A percentile compares a stretch with the other conserved stretches of the same genome.
phyloP scores from a whole-genome alignment of 495 filamentous ascomycete genomes.

The Sordaria brevicollis region DNA sequence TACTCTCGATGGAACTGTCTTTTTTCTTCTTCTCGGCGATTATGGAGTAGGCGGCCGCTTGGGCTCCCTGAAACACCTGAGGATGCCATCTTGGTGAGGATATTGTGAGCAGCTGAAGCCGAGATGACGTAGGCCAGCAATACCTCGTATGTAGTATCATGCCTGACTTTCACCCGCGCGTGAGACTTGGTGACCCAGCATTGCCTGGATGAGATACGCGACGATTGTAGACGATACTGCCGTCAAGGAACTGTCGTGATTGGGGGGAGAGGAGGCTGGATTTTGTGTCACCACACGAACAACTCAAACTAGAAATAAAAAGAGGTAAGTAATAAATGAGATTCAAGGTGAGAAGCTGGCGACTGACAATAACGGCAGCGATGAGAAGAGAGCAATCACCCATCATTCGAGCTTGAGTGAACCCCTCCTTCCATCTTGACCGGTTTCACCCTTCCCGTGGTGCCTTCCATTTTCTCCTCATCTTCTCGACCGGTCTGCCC shows the following conservation, averaged over 20 bases:
- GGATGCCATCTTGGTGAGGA: background rate
- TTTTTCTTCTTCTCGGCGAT: background rate
- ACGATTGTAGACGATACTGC: background rate
- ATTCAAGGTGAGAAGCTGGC: background rate
- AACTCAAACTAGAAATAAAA: background rate
- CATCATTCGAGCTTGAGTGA: background rate
- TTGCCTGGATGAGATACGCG: background rate
- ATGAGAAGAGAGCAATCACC: background rate
- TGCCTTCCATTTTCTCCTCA: background rate
- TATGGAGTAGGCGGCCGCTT: background rate
- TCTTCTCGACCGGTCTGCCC: background rate
- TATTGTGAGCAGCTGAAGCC: background rate
- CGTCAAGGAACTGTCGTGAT: background rate
- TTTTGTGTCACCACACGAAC: background rate
- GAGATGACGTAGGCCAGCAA: background rate
- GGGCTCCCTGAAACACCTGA: background rate
- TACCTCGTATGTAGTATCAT: background rate
- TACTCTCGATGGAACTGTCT: background rate
- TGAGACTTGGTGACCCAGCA: background rate
- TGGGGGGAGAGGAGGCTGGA: background rate
- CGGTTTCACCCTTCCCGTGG: background rate
- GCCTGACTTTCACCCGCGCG: background rate
- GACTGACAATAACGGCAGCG: background rate
- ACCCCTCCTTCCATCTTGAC: background rate
- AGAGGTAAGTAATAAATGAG: background rate